Base-by-base conservation (phyloP, 805 yeast genomes). In the Hanseniaspora valbyensis region DNA sequence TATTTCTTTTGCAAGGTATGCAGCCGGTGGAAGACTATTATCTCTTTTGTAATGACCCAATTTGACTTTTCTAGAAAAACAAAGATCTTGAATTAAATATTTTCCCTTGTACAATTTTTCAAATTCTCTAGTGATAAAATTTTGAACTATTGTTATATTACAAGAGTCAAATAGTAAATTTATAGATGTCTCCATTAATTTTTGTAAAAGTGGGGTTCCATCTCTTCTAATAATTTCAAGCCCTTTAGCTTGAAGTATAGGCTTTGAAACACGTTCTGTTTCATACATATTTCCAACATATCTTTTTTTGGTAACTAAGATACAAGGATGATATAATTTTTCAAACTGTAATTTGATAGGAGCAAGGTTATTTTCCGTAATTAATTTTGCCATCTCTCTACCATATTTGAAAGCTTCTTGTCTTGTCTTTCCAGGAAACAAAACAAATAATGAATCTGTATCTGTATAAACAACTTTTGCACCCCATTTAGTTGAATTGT, bases 391-490 rank as follows among this genome's bases (percentile, higher is more conserved):
- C 59, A 92, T 80, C 39, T 77, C 80, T 28, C 71, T 65, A 0
- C 96, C 98, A 39, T 82, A 68, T 12, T 59, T 63, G 60, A 90
- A 88, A 0, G 97, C 96, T 26, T 88, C 90, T 2, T 68, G 74
- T 54, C 73, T 77, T 0, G 85, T 70, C 58, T 78, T 78, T 0
- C 96, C 96, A 0, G 96, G 96, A 4, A 92, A 70, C 60, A 85
- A 83, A 2, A 92, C 89, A 71, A 92, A 92, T 50, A 92, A 64
- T 37, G 95, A 85, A 64, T 92, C 98, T 0, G 98, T 92, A 62
- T 92, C 98, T 4, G 98, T 97, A 62, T 92, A 92, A 0, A 90
- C 95, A 0, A 92, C 96, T 58, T 83, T 80, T 0, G 96, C 96
- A 2, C 88, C 88, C 85, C 88, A 85, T 22, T 69, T 60, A 2